These are phyloP conservation scores for Podospora comata DNA, from an alignment of 495 filamentous ascomycete species.

Conservation along the genomic window DNA sequence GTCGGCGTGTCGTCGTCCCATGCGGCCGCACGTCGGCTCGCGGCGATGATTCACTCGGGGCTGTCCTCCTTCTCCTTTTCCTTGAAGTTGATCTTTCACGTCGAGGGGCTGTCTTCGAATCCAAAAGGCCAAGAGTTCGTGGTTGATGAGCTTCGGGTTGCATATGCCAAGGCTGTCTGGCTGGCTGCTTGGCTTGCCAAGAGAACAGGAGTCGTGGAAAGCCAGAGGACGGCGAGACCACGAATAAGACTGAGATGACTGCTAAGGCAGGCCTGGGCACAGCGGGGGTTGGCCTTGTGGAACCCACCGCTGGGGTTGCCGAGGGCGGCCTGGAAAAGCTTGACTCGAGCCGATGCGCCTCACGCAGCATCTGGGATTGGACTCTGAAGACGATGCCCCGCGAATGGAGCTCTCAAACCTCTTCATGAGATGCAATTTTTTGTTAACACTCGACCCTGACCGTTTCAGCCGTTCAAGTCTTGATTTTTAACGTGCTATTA, in stretches of 20 bases:
- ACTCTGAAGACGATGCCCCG: neutral
- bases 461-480: neutral
- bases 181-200: slow-evolving; percentile 35
- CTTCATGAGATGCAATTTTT: neutral
- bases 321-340: slow-evolving; percentile 21
- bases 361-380: neutral
- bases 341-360: slow-evolving; percentile 16
- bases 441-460: neutral
- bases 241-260: slow-evolving; percentile 11
- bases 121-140: slow-evolving; percentile 33
- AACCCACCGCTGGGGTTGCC: slow-evolving; percentile 14
- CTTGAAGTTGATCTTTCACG: neutral
- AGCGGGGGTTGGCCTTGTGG: slow-evolving; percentile 12
- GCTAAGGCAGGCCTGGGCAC: slow-evolving; percentile 6
- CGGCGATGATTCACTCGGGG: slow-evolving; percentile 1
- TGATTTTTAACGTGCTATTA: neutral
- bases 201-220: slow-evolving; percentile 22
- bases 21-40: neutral
- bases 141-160: slow-evolving; percentile 33
- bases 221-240: slow-evolving; percentile 10
- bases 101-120: slow-evolving; percentile 7
- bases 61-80: slow-evolving; percentile 8
- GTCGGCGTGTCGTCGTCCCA: neutral
- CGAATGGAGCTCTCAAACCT: neutral
- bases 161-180: slow-evolving; percentile 39